Base-by-base conservation (phyloP, 139 green algal species). In the Coelastrella sp. region DNA sequence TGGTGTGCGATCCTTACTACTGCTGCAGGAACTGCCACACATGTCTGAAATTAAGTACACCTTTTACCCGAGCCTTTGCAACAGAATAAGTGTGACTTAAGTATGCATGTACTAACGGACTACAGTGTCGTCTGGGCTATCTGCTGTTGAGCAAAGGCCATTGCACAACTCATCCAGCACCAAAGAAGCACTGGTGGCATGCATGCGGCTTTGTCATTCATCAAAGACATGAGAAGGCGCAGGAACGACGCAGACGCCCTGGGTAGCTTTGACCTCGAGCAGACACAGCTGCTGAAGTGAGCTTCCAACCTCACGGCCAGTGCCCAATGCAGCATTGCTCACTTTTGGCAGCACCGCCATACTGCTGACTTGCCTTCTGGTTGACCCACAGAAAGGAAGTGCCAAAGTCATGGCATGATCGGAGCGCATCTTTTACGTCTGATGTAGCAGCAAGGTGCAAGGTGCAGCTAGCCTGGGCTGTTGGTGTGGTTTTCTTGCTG, bases 401-500 rank as follows among this genome's bases (percentile, higher is more conserved):
- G 35, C 35, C 35, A 49, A 49, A 49, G 35, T 3, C 35, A 49
- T 49, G 35, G 35, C 35, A 49, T 49, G 35, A 49, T 49, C 35
- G 35, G 61, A 70, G 9, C 15, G 12, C 63, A 70, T 22, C 63
- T 9, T 7, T 25, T 27, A 35, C 7, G 4, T 61, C 73, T 6
- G 85, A 59, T 8, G 74, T 90, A 12, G 19, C 70, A 27, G 84
- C 84, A 7, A 58, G 84, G n/a, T 88, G 84, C 68, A 80, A 60
- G 7, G 59, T 58, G n/a, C 58, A 90, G 72, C 85, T 90, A 20
- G 58, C 24, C n/a, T 90, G 58, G 49, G 58, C 25, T 6, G 85
- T 90, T 22, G 73, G 25, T n/a, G 85, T 84, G 25, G 59, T 90
- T 9, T 90, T 90, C 73, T 59, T 90, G 24, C 74, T 90, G 85